Evolutionary conservation across 768 basidiomycete genomes (phyloP), one percentile per base, ranked within the genome.

Genomic region (Tricholoma furcatifolium): DNA sequence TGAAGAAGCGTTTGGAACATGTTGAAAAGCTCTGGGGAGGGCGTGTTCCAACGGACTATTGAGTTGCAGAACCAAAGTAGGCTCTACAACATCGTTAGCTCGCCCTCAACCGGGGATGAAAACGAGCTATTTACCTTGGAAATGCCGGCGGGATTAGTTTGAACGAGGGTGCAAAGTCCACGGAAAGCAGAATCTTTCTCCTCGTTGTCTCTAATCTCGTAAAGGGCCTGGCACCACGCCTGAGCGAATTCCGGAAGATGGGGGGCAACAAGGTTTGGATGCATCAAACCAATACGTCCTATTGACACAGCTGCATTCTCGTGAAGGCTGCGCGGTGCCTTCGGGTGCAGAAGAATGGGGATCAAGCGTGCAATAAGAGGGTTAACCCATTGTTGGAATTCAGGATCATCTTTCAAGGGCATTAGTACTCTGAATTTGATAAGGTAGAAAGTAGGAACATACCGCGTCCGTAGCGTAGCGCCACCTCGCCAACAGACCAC

Each of bases 271-370:
- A 91, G 70, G 17, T 73, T 69, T 0, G 97, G 97, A 65, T 93
- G 94, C 77, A 95, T 93, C 54, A 98, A 76, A 6, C 96, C 95
- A 52, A 98, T 88, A 23, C 97, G 83, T 18, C 97, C 97, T 62
- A 99, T 98, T 15, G 95, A 98, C 5, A 99, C 97, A 0, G 97
- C 97, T 12, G 97, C 95, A 66, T 99, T 99, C 79, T 99, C 97
- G 59, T 93, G 91, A 43, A 98, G 73, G 60, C 91, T 94, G 50
- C 96, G 85, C 2, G 94, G 95, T 23, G 93, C 92, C 69, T 94
- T 93, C 39, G 91, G 83, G 67, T 92, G 92, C 55, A 98, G 72
- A 48, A 99, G 79, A 58, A 98, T 97, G 7, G 96, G 94, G 43
- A 98, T 87, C 27, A 99, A 81, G 34, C 93, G 83, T 47, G 88